Evolutionary conservation across 2,329 filamentous ascomycete species (phyloP), one percentile per base, ranked within the genome.

Genomic region (Fusarium vanettenii): DNA sequence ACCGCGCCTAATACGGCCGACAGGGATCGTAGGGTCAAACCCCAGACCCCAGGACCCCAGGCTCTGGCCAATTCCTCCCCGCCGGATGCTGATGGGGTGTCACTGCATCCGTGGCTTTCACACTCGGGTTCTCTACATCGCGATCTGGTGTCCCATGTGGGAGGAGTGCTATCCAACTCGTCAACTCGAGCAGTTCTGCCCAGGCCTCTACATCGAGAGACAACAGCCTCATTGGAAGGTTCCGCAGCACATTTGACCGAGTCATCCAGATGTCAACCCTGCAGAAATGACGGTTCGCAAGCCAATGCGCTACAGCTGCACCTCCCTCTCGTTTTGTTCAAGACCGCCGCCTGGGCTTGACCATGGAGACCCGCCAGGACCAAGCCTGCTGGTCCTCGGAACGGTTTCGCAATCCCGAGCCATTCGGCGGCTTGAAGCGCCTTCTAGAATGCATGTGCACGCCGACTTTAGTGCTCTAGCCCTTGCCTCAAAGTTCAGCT

Each of bases 301-400:
- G 48, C 57, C 65, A 76, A 62, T 56, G 29, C 70, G 64, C 65
- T 67, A 66, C 57, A 45, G 66, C 76, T 78, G 75, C 75, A 73
- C 65, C 59, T 50, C 39, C 43, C 64, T 67, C 63, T 71, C 50
- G 55, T 70, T 69, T 67, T 25, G 63, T 64, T 50, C 35, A 67
- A 63, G 61, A 31, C 67, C 68, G 57, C 68, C 67, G 48, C 64
- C 66, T 69, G 69, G 68, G 71, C 73, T 70, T 67, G 69, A 69
- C 59, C 65, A 68, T 59, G 43, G 60, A 60, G 55, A 37, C 60
- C 61, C 66, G 60, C 66, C 69, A 70, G 65, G 63, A 61, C 56
- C 68, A 64, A 65, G 67, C 67, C 73, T 67, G 64, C 41, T 57
- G 65, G 61, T 64, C 63, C 41, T 57, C 67, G 61, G 60, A 60